Base-by-base conservation (phyloP, 257 asterid genomes). In the Ilex aquifolium region DNA sequence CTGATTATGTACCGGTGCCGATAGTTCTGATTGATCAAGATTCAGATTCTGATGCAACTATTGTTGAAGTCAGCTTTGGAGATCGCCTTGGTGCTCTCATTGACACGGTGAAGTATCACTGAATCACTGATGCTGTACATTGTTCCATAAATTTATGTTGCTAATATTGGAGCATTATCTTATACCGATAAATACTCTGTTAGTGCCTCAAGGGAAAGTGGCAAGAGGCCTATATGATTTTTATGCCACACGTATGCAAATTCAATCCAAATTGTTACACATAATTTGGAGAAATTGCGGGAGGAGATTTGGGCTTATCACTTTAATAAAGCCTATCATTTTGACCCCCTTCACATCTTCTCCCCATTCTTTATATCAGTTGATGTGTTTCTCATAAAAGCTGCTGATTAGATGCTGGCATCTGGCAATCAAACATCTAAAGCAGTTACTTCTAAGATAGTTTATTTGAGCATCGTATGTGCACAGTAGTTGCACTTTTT, bases 41-140 rank as follows among this genome's bases (percentile, higher is more conserved):
- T 71, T 73, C 92, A 70, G 88, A 82, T 68, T 80, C 94, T 21
- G 91, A 81, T 55, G 94, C 91, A 75, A 89, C 99, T 42, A 79
- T 83, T 21, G 97, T 89, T 68, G 87, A 92, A 81, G 76, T 92
- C 66, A 87, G 97, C 79, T 92, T 92, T 61, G 99, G 99, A 49
- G 97, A 92, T 83, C 99, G 99, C 57, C 93, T 92, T 30, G 97
- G 97, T 65, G 91, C 95, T 69, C 96, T 92, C 52, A 78, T 85
- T 70, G 97, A 92, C 78, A 89, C 99, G 77, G 99, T 92, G 72
- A 78, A 67, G 64, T 63, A 39, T 59, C 60, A 7, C 3, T 46
- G n/a, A 10, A 12, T 6, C 0, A 46, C 10, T 46, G 4, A 46
- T 46, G 52, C 21, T 31, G 51, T 49, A 12, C 54, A 48, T 51